Conservation (phyloP, 2,329 filamentous ascomycete genomes). For the Pestalotiopsis fici region DNA sequence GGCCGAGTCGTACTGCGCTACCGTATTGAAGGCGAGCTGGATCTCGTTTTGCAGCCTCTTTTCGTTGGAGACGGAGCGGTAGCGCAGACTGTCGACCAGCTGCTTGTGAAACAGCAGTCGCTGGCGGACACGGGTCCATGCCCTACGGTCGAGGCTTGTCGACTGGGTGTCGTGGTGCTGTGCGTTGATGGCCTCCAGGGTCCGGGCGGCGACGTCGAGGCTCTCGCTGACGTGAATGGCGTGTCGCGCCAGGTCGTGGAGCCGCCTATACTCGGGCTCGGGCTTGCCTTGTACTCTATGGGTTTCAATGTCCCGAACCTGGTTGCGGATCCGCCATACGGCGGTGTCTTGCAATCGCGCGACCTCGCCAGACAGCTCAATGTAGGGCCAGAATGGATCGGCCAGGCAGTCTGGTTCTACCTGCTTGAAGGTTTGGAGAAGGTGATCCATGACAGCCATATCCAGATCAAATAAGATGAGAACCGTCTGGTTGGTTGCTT, state of each 20-base stretch:
- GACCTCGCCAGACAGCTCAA: slow-evolving; percentile 29
- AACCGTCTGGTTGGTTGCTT: slow-evolving; percentile 19
- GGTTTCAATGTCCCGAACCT: slow-evolving; percentile 32
- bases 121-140: slow-evolving; percentile 24
- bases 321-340: slow-evolving; percentile 40
- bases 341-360: slow-evolving; percentile 31
- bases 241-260: slow-evolving; percentile 45
- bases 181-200: slow-evolving; percentile 29
- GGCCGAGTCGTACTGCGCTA: slow-evolving; percentile 40
- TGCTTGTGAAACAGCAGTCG: slow-evolving; percentile 33
- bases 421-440: background rate
- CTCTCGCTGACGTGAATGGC: slow-evolving; percentile 46
- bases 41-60: slow-evolving; percentile 56
- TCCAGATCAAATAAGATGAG: slow-evolving; percentile 32
- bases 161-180: slow-evolving; percentile 24
- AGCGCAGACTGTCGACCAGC: slow-evolving; percentile 33
- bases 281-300: slow-evolving; percentile 16
- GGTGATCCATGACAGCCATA: slow-evolving; percentile 1
- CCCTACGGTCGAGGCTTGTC: background rate
- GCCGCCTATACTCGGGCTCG: slow-evolving; percentile 30
- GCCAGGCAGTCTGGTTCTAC: background rate
- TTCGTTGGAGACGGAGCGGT: slow-evolving; percentile 38
- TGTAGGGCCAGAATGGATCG: slow-evolving; percentile 35
- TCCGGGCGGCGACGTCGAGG: slow-evolving; percentile 33
- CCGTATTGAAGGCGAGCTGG: slow-evolving; percentile 48